Evolutionary conservation across 1,284 basidiomycete species (phyloP).

Genomic region (Leccinum subrobustum): DNA sequence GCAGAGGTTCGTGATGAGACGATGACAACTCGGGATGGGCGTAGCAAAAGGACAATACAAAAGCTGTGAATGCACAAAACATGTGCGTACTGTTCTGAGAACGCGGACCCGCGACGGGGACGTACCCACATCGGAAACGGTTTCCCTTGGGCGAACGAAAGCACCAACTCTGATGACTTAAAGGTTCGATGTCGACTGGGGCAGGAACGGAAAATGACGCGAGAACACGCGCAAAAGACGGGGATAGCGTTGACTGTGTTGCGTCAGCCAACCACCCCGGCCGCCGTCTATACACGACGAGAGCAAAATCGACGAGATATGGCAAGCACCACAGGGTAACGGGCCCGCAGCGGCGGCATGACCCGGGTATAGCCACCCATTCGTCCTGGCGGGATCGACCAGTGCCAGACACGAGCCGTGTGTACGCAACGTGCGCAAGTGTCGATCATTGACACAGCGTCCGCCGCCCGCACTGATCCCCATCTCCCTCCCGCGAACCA

Average conservation of each 20-base stretch:
- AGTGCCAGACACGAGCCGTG: neutral
- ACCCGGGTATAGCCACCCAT: neutral
- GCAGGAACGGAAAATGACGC: neutral
- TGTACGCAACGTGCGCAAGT: neutral
- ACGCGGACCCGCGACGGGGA: neutral
- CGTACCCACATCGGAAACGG: neutral
- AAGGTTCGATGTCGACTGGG: neutral
- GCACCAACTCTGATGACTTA: neutral
- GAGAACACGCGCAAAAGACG: neutral
- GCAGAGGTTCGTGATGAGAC: neutral
- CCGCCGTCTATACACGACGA: neutral
- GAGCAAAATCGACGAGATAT: neutral
- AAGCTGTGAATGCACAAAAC: neutral
- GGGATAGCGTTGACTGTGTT: neutral
- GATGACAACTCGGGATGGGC: neutral
- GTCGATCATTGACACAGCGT: neutral
- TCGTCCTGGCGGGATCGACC: neutral
- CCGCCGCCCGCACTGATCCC: neutral
- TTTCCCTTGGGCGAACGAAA: neutral
- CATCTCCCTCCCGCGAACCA: neutral
- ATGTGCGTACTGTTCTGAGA: neutral
- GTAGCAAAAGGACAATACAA: neutral
- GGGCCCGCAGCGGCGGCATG: neutral
- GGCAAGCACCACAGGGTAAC: neutral
- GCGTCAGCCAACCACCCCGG: neutral